Conservation (phyloP, 1,284 basidiomycete genomes). For the Pyrrhoderma lamaoense region DNA sequence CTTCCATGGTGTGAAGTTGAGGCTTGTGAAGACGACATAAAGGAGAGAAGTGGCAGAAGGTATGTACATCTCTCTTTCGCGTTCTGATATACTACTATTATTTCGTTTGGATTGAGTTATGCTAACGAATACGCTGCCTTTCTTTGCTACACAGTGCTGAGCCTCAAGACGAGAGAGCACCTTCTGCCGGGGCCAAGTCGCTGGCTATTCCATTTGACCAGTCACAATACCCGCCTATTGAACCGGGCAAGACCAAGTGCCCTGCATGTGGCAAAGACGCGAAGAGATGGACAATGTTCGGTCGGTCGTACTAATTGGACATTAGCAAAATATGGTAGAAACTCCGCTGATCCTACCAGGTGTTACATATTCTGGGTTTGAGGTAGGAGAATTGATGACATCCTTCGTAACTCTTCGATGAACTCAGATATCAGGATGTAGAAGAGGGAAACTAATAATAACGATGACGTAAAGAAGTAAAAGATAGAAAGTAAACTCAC, state of each 20-base stretch:
- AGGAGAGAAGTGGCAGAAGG: constrained; percentile 85
- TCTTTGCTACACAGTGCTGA: constrained; percentile 56
- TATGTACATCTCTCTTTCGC: constrained; percentile 38
- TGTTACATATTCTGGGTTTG: no score
- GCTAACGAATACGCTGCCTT: constrained; percentile 5
- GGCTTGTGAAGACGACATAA: constrained; percentile 96
- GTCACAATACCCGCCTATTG: constrained; percentile 68
- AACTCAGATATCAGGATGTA: no score
- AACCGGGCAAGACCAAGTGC: constrained; percentile 77
- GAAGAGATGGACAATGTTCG: constrained; percentile 91
- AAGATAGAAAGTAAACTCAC: no score
- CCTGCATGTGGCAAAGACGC: constrained; percentile 78
- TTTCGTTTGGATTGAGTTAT: background rate
- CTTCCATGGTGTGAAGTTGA: constrained; percentile 97
- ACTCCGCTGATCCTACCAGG: no score
- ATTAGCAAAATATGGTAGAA: no score
- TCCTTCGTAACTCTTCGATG: no score
- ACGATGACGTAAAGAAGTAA: no score
- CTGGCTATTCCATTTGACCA: constrained; percentile 98
- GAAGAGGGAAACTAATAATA: no score
- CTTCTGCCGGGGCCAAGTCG: constrained; percentile 97
- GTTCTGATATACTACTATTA: no score
- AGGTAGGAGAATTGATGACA: no score
- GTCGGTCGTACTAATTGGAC: constrained; percentile 65
- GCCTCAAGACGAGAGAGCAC: constrained; percentile 88